phyloP scores from a whole-genome alignment of 495 filamentous ascomycete genomes.

The Umbilicaria muhlenbergii region DNA sequence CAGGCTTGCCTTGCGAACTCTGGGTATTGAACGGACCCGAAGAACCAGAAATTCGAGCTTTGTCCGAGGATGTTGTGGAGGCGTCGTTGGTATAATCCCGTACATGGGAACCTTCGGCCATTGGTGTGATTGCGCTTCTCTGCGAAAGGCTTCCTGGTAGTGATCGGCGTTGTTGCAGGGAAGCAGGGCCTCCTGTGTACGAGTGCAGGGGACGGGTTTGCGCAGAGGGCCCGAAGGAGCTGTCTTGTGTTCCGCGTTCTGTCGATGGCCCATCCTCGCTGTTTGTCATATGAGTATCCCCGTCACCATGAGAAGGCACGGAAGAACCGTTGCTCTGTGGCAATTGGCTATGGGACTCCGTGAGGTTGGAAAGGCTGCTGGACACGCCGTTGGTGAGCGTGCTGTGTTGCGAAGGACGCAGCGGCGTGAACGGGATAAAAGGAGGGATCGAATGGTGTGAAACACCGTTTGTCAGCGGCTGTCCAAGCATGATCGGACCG shows the following conservation, averaged over 20 bases:
- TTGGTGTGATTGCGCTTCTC: constrained; percentile 52
- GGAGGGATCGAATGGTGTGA: constrained; percentile 10
- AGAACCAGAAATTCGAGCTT: constrained; percentile 41
- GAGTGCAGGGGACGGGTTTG: constrained; percentile 33
- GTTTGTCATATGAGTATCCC: constrained; percentile 33
- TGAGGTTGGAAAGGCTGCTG: constrained; percentile 31
- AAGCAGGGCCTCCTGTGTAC: constrained; percentile 22
- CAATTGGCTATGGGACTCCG: constrained; percentile 24
- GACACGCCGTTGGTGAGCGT: constrained; percentile 34
- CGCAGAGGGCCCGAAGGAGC: constrained; percentile 37
- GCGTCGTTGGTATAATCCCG: constrained; percentile 69
- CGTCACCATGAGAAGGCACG: constrained; percentile 45
- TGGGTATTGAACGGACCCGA: constrained; percentile 20
- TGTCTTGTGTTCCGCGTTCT: constrained; percentile 26
- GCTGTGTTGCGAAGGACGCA: constrained; percentile 29
- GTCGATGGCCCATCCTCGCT: constrained; percentile 25
- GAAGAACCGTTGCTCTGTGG: constrained; percentile 55
- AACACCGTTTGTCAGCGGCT: constrained; percentile 31
- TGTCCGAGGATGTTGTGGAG: constrained; percentile 71
- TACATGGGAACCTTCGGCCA: constrained; percentile 62
- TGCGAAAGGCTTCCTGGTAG: constrained; percentile 38
- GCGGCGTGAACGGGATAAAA: constrained; percentile 36
- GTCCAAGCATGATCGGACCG: constrained; percentile 47
- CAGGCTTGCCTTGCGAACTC: constrained; percentile 37
- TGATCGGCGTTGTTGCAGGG: constrained; percentile 9